Conservation (phyloP, 768 basidiomycete species). For the Tylopilus rubrobrunneus region DNA sequence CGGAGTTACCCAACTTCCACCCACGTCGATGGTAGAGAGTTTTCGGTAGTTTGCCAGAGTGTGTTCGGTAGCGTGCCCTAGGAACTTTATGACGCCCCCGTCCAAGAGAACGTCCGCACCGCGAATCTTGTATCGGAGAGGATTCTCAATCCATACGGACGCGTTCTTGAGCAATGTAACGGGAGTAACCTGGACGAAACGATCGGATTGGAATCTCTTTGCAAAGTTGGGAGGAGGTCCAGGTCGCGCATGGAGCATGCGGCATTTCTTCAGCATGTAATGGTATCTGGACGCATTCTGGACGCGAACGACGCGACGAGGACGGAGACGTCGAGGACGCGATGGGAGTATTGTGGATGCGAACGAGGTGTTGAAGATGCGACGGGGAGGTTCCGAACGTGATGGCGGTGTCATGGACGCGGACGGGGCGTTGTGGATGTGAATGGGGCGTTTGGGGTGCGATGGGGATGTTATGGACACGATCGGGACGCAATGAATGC, state of each 20-base stretch:
- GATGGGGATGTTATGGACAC: too few relatives aligned
- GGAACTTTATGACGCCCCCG: conserved; percentile 33
- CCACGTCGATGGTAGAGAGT: conserved; percentile 53
- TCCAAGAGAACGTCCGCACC: conserved; percentile 41
- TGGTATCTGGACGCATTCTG: conserved; percentile 16
- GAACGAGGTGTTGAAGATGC: too few relatives aligned
- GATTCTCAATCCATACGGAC: conserved; percentile 50
- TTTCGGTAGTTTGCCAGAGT: conserved; percentile 37
- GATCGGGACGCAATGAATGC: too few relatives aligned
- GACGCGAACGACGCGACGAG: too few relatives aligned
- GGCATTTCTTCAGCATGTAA: conserved; percentile 30
- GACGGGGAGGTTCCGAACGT: too few relatives aligned
- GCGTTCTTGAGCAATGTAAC: conserved; percentile 43
- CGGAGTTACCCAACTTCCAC: conserved; percentile 67
- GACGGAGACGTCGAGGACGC: too few relatives aligned
- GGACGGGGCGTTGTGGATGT: too few relatives aligned
- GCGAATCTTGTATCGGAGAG: conserved; percentile 33
- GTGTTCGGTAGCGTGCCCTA: conserved; percentile 40
- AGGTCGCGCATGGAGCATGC: conserved; percentile 32
- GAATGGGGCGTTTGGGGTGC: too few relatives aligned
- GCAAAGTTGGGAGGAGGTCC: conserved; percentile 35
- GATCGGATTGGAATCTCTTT: conserved; percentile 34
- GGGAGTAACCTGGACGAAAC: conserved; percentile 35
- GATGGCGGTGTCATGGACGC: too few relatives aligned
- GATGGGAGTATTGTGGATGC: too few relatives aligned